Base-by-base conservation (phyloP, 805 yeast genomes). In the Torulaspora microellipsoides region DNA sequence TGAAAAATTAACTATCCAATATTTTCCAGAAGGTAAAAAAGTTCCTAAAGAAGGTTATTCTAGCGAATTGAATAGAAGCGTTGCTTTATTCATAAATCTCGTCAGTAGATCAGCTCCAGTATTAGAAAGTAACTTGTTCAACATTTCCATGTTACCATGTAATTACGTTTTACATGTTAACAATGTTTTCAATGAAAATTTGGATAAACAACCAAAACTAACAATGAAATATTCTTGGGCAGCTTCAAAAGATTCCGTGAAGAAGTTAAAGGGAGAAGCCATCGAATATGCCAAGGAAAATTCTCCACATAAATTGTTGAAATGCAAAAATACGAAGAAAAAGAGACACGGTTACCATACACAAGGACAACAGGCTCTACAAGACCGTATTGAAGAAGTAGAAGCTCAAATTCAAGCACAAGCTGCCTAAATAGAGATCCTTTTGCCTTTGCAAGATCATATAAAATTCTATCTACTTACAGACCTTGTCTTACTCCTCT, bases 21-120 rank as follows among this genome's bases (percentile, higher is more conserved):
- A 71, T 50, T 67, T 77, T 30, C 83, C 85, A 14, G 66, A 65
- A n/a, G 66, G 65, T 15, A 64, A 66, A 45, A 55, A 61, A 15
- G 73, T 76, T 4, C 54, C 72, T 10, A 60, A 68, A 10, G 73
- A 73, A 12, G 69, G 66, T 3, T 71, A 63, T 42, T 67, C 80
- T 4, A 81, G 80, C 59, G 90, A 84, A 64, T 46, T 81, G 31
- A 67, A 77, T 36, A 76, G 80, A 60, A 69, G 80, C n/a, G 31
- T 70, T 14, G 63, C 69, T 36, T 62, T 79, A 29, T 42, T 73
- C 8, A 48, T 58, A 29, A 72, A 71, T 48, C 66, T 71, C n/a
- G 50, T 69, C 8, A 51, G 56, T 30, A 65, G 75, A 45, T 59
- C 70, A 2, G 51, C 66, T 15, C 72, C 75, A 11, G 63, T 60